Conservation (phyloP, 2,329 filamentous ascomycete species). For the Stemphylium vesicarium region DNA sequence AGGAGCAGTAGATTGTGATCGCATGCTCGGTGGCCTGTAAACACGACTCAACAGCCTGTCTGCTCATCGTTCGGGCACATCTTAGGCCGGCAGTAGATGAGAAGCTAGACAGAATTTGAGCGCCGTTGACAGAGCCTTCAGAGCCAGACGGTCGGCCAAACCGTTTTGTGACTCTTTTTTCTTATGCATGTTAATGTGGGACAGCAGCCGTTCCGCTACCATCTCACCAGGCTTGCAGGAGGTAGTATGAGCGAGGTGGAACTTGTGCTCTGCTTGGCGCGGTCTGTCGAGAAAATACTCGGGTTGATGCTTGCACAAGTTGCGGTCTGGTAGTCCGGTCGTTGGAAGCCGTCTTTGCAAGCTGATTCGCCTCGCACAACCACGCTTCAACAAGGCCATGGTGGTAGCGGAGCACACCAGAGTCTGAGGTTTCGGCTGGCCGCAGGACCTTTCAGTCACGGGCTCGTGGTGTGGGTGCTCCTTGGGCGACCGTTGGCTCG, state of each 20-base stretch:
- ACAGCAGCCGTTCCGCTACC: constrained; percentile 21
- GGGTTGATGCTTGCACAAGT: constrained; percentile 33
- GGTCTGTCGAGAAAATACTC: constrained; percentile 23
- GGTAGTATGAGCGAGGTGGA: constrained; percentile 7
- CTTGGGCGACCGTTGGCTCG: constrained; percentile 37
- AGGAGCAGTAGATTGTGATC: constrained; percentile 5
- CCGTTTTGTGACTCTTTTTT: constrained; percentile 23
- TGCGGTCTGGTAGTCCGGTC: constrained; percentile 29
- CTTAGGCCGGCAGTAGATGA: constrained; percentile 5
- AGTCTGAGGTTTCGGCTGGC: constrained; percentile 23
- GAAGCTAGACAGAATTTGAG: constrained; percentile 14
- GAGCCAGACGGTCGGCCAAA: constrained; percentile 24
- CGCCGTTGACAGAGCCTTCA: constrained; percentile 22
- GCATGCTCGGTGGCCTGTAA: neutral
- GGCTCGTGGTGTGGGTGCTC: constrained; percentile 37
- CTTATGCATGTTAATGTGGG: constrained; percentile 21
- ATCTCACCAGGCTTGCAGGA: constrained; percentile 11
- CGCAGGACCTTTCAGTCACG: constrained; percentile 45
- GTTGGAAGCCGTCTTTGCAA: constrained; percentile 29
- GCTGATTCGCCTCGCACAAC: constrained; percentile 39
- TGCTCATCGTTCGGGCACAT: constrained; percentile 7
- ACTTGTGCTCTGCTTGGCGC: constrained; percentile 27
- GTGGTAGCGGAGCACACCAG: constrained; percentile 35
- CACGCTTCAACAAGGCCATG: constrained; percentile 29
- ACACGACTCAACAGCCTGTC: constrained; percentile 1